Percentiles rank a stretch among this genome's conserved stretches.
phyloP scores from a whole-genome alignment of 108 stramenopile species.

The Conticribra weissflogii region DNA sequence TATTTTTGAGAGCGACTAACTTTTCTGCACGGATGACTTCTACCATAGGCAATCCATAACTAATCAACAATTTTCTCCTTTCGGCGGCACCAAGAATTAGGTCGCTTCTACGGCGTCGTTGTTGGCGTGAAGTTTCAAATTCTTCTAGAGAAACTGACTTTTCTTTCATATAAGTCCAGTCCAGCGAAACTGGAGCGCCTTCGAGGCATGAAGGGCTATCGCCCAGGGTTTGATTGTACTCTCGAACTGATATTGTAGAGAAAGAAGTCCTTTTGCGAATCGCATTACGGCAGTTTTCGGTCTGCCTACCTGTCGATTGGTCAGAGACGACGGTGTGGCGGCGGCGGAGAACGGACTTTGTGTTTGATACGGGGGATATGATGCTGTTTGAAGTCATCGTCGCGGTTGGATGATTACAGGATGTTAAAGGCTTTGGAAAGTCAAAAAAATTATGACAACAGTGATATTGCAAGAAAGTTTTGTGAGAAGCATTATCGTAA shows the following conservation, averaged over 20 bases:
- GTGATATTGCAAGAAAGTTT: no score
- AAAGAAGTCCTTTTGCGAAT: conserved; percentile 17
- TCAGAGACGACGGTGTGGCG: no score
- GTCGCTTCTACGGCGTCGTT: conserved; percentile 19
- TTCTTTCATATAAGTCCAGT: conserved; percentile 64
- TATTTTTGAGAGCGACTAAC: conserved; percentile 1
- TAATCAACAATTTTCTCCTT: conserved; percentile 12
- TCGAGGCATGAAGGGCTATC: conserved; percentile 65
- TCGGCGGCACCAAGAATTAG: conserved; percentile 18
- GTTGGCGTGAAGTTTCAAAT: conserved; percentile 49
- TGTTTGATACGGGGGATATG: no score
- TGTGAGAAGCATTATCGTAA: no score
- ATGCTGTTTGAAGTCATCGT: no score
- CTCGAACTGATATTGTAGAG: conserved; percentile 48
- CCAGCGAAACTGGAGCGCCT: conserved; percentile 68
- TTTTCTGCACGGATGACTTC: conserved; percentile 20
- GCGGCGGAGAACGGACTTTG: no score
- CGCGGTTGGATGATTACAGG: no score
- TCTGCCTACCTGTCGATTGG: no score
- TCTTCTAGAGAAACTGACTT: conserved; percentile 44
- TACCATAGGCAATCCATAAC: conserved; percentile 1
- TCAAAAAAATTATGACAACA: no score
- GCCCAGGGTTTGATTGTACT: conserved; percentile 64
- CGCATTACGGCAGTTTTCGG: no score
- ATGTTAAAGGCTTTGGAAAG: no score